Evolutionary conservation across 1,284 basidiomycete genomes (phyloP).

Genomic region (Ceratobasidium sp.): DNA sequence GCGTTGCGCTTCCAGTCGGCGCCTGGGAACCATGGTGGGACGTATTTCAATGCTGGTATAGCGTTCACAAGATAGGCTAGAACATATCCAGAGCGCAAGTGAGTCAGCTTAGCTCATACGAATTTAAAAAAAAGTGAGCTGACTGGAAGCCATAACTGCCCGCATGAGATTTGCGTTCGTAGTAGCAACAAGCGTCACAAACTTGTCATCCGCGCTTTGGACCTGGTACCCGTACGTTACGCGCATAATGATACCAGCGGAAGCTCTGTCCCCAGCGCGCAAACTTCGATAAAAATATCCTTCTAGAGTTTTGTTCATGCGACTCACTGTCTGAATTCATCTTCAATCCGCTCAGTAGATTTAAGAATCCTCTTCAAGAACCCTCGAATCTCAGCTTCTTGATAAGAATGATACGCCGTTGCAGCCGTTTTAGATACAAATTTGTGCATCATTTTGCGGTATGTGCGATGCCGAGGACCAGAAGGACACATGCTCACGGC

Average conservation of each 20-base stretch:
- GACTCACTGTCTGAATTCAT: conserved; percentile 42
- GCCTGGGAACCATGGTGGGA: conserved; percentile 44
- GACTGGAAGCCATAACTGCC: conserved; percentile 49
- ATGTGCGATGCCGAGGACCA: conserved; percentile 56
- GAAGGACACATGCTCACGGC: conserved; percentile 28
- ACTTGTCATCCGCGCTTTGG: conserved; percentile 43
- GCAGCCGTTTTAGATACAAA: conserved; percentile 56
- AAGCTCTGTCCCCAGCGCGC: too few species aligned
- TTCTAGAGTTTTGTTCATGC: background rate
- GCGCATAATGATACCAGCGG: conserved; percentile 35
- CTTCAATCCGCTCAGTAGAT: conserved; percentile 33
- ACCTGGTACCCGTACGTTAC: conserved; percentile 50
- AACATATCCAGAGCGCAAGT: background rate
- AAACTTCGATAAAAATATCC: too few species aligned
- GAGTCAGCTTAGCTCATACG: conserved; percentile 52
- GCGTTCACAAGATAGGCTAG: conserved; percentile 51
- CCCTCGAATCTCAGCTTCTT: conserved; percentile 40
- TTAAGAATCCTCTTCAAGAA: conserved; percentile 42
- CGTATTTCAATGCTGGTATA: conserved; percentile 52
- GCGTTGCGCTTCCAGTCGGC: conserved; percentile 42
- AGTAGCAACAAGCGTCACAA: conserved; percentile 11
- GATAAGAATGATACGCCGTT: conserved; percentile 48
- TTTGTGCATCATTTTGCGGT: conserved; percentile 57
- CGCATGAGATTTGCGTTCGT: conserved; percentile 52
- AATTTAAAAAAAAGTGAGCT: conserved; percentile 50